Percentiles rank a stretch among this genome's conserved stretches.
Evolutionary conservation across 1,284 basidiomycete genomes (phyloP).

Genomic region (Sporisorium scitamineum): DNA sequence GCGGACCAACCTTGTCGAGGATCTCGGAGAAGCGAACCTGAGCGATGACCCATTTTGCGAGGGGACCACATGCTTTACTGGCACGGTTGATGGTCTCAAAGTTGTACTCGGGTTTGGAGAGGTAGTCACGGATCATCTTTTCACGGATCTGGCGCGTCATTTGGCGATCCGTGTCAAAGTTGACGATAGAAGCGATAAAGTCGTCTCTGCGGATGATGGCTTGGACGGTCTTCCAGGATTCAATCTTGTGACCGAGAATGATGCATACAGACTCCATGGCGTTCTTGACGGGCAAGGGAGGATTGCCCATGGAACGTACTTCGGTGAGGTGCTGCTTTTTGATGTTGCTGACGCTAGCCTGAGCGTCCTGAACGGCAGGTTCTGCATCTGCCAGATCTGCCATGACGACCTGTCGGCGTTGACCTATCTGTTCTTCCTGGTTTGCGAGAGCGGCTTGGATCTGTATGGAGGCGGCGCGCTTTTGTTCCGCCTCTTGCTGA

Average conservation of each 20-base stretch:
- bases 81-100: slow-evolving; percentile 96
- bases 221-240: slow-evolving; percentile 96
- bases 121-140: slow-evolving; percentile 91
- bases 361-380: slow-evolving; percentile 94
- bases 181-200: slow-evolving; percentile 96
- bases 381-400: slow-evolving; percentile 97
- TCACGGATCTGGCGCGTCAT: slow-evolving; percentile 93
- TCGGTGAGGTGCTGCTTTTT: slow-evolving; percentile 96
- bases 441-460: slow-evolving; percentile 92
- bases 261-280: slow-evolving; percentile 99
- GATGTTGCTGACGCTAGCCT: slow-evolving; percentile 95
- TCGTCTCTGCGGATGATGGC: slow-evolving; percentile 96
- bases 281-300: slow-evolving; percentile 95
- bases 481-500: slow-evolving; percentile 97
- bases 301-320: slow-evolving; percentile 98
- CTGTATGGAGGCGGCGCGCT: slow-evolving; percentile 94
- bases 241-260: slow-evolving; percentile 95
- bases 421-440: slow-evolving; percentile 89
- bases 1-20: slow-evolving; percentile 94
- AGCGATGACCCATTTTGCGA: slow-evolving; percentile 98
- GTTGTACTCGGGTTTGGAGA: slow-evolving; percentile 90
- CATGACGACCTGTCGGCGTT: slow-evolving; percentile 89
- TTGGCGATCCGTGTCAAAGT: slow-evolving; percentile 91
- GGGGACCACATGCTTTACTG: slow-evolving; percentile 95
- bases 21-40: slow-evolving; percentile 98